Conservation (phyloP, 176 grass and related monocot genomes). For the Eleusine coracana region DNA sequence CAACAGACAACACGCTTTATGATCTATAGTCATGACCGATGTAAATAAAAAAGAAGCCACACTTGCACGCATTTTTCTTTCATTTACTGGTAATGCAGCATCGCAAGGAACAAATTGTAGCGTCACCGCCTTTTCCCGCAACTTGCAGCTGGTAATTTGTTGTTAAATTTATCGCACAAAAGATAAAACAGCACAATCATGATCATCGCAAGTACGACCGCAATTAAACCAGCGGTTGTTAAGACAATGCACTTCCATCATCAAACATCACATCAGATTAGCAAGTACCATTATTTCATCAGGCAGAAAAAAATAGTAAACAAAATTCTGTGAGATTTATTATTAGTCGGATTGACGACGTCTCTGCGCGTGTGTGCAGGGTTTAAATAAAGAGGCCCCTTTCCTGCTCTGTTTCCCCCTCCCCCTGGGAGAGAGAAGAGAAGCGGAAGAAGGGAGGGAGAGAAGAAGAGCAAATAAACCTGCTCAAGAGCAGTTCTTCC, state of each 20-base stretch:
- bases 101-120: neutral
- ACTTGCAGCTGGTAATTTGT: neutral
- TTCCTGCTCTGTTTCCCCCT: neutral
- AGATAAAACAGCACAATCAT: conserved; percentile 32
- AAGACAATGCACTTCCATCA: conserved; percentile 23
- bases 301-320: neutral
- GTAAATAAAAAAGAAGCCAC: neutral
- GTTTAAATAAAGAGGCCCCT: conserved; percentile 27
- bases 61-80: neutral
- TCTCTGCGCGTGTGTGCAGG: conserved; percentile 13
- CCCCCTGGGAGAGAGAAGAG: neutral
- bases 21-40: neutral
- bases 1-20: neutral
- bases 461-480: neutral
- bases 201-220: conserved; percentile 34
- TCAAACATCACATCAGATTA: conserved; percentile 28
- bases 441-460: neutral
- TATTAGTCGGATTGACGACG: neutral
- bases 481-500: conserved; percentile 25
- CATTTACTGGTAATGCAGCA: no score
- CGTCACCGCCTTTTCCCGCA: neutral
- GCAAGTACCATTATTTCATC: neutral
- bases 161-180: neutral
- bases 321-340: neutral
- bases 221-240: conserved; percentile 24